phyloP scores from a whole-genome alignment of 1,284 basidiomycete species.

The Apiotrichum brassicae region DNA sequence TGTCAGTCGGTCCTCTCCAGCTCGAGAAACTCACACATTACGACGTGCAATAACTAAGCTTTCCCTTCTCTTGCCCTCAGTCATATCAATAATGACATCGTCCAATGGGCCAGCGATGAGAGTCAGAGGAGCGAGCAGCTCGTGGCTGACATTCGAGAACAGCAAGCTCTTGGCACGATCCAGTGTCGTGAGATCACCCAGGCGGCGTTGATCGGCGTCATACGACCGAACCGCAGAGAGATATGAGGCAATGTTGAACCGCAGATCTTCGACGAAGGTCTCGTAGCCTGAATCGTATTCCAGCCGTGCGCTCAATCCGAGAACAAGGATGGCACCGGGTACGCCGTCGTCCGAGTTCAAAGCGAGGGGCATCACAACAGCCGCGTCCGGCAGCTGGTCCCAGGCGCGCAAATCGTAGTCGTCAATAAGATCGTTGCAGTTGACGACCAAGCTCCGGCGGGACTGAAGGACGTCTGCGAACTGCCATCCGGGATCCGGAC shows the following conservation, averaged over 20 bases:
- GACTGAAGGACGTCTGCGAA: conserved; percentile 34
- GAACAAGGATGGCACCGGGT: conserved; percentile 38
- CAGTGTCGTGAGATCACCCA: conserved; percentile 44
- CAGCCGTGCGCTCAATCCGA: conserved; percentile 42
- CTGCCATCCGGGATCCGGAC: conserved; percentile 26
- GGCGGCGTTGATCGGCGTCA: conserved; percentile 30
- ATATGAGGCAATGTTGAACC: conserved; percentile 7
- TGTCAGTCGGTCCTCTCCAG: neutral
- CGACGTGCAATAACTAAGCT: conserved; percentile 35
- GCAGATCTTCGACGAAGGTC: conserved; percentile 21
- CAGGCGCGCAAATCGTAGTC: conserved; percentile 40
- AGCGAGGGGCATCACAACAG: conserved; percentile 44
- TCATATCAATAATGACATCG: conserved; percentile 28
- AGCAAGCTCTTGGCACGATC: conserved; percentile 45
- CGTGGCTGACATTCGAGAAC: conserved; percentile 43
- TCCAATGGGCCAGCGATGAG: conserved; percentile 42
- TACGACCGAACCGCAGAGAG: conserved; percentile 22
- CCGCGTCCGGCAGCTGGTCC: conserved; percentile 42
- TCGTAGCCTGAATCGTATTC: conserved; percentile 30
- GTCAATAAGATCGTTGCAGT: conserved; percentile 31
- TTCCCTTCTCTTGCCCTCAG: conserved; percentile 31
- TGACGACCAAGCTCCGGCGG: conserved; percentile 32
- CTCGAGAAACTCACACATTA: conserved; percentile 24
- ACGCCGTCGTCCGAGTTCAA: conserved; percentile 39
- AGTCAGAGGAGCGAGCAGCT: conserved; percentile 45